Percentiles rank a stretch among this genome's conserved stretches.
Conservation (phyloP, 768 basidiomycete species). For the Lactifluus hygrophoroides region DNA sequence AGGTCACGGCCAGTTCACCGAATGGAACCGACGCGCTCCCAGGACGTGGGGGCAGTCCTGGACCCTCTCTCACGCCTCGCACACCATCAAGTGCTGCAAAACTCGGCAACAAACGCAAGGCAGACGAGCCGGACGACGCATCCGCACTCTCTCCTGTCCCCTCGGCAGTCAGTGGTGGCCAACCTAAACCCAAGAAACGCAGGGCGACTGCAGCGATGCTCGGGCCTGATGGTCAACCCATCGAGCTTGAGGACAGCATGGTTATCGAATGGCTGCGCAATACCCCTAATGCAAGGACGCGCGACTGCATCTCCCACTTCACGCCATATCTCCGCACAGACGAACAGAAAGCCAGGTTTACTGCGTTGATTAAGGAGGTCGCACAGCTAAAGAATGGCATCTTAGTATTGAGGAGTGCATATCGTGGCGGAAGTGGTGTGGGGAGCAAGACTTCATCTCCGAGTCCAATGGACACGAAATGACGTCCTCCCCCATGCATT, state of each 20-base stretch:
- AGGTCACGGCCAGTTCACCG: conserved; percentile 26
- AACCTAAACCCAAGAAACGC: conserved; percentile 48
- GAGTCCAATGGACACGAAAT: conserved; percentile 10
- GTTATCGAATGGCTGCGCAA: conserved; percentile 70
- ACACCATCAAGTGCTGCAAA: conserved; percentile 22
- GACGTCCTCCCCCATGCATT: not conserved
- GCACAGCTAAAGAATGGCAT: conserved; percentile 62
- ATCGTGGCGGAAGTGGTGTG: conserved; percentile 11
- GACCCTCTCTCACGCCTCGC: conserved; percentile 26
- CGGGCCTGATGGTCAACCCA: conserved; percentile 33
- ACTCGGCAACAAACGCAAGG: conserved; percentile 55
- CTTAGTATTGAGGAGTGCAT: conserved; percentile 36
- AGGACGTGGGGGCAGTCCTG: conserved; percentile 20
- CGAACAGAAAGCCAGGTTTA: conserved; percentile 64
- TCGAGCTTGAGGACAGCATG: conserved; percentile 55
- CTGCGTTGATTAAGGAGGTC: conserved; percentile 72
- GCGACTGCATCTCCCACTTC: conserved; percentile 76
- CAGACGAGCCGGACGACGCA: conserved; percentile 28
- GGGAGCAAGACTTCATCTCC: conserved; percentile 16
- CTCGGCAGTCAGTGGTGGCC: conserved; percentile 22
- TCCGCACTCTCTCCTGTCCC: conserved; percentile 3
- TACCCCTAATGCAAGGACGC: conserved; percentile 60
- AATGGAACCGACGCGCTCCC: conserved; percentile 29
- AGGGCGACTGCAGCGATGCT: conserved; percentile 30
- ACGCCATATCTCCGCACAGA: conserved; percentile 63